These are phyloP conservation scores for Aspergillus coremiiformis DNA, from an alignment of 495 filamentous ascomycete species.

Conservation along the genomic window DNA sequence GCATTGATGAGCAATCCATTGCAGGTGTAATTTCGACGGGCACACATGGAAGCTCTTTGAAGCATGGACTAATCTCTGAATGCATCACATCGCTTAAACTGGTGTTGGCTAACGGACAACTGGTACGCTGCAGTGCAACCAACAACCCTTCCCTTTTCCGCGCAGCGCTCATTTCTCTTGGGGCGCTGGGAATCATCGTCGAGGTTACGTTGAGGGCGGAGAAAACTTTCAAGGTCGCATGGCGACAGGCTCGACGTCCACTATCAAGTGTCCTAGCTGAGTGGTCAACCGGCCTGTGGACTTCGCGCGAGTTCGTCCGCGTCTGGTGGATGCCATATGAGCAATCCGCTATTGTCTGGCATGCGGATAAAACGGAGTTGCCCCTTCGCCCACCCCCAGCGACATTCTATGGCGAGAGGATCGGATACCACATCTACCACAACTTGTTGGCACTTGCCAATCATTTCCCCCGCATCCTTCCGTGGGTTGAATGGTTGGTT, in stretches of 20 bases:
- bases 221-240: conserved; percentile 69
- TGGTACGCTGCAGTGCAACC: conserved; percentile 61
- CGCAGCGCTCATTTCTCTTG: conserved; percentile 78
- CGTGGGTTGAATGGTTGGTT: conserved; percentile 86
- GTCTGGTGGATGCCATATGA: conserved; percentile 98
- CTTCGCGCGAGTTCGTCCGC: conserved; percentile 73
- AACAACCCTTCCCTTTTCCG: conserved; percentile 75
- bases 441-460: conserved; percentile 71
- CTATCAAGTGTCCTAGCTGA: conserved; percentile 57
- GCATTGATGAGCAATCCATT: conserved; percentile 89
- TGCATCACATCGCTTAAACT: conserved; percentile 64
- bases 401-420: conserved; percentile 69
- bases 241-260: conserved; percentile 70
- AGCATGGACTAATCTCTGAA: conserved; percentile 77
- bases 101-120: conserved; percentile 74
- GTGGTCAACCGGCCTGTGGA: conserved; percentile 78
- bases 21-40: conserved; percentile 88
- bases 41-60: conserved; percentile 82
- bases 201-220: conserved; percentile 80
- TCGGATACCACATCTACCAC: conserved; percentile 88
- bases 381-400: conserved; percentile 38
- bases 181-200: conserved; percentile 82
- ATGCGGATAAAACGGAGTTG: conserved; percentile 64
- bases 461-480: conserved; percentile 72
- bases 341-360: conserved; percentile 78